Base-by-base conservation (phyloP, 306 rosid species). In the Cyamopsis tetragonoloba region DNA sequence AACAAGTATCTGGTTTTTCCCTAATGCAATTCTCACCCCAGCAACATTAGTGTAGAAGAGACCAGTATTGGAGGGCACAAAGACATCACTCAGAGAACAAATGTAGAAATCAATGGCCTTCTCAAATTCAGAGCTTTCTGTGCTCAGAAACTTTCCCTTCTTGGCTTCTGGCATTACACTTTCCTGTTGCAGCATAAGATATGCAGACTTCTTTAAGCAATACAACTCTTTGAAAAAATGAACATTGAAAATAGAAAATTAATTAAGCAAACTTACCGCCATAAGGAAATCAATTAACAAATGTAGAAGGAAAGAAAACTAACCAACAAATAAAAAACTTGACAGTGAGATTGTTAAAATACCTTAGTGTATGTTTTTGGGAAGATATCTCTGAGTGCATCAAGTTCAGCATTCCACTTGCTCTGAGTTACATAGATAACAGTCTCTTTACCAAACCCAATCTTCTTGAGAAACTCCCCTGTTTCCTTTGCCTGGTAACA, bases 341-440 rank as follows among this genome's bases (percentile, higher is more conserved):
- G 23, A 65, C 7, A 11, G 0, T 35, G 17, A 57, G 5, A 56
- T 31, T 55, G 34, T 37, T 26, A 67, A 17, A 8, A 60, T 42
- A 78, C 82, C 82, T 77, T 68, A 14, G 82, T 68, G 42, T 62
- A 81, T 11, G 82, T 81, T 59, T 77, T 68, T 12, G 77, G 85
- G 57, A 81, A 81, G 13, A 81, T 54, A 55, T 55, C 3, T 72
- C 35, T 72, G 0, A 77, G 73, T 17, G 85, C 58, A 55, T 68
- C 78, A 41, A 81, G 69, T 12, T 68, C 20, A 28, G 60, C 14
- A 55, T 68, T 50, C 85, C 79, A 77, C 48, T 79, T 81, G 24
- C 62, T 41, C 11, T 56, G 66, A 66, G 82, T 77, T 61, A 81
- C 73, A 63, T 81, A 81, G 32, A 81, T 22, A 34, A 53, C 46